These are phyloP conservation scores for Cardiosporidium cionae DNA, from an alignment of 169 alveolate species.

Conservation along the genomic window DNA sequence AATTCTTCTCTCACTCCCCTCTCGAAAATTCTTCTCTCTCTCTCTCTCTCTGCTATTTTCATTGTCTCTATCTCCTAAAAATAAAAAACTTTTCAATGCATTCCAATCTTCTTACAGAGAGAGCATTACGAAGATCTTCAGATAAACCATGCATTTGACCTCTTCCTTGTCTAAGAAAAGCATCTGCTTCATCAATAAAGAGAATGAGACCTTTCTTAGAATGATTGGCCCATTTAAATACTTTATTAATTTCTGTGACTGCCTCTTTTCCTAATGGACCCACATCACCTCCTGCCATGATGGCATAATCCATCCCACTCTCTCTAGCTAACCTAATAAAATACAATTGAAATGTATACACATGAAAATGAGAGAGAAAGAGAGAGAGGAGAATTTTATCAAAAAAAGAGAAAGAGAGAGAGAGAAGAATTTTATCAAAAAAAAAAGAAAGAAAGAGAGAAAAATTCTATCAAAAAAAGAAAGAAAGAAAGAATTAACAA, in stretches of 20 bases:
- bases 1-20: too few relatives aligned
- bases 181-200: constrained; percentile 98
- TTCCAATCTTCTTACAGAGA: constrained; percentile 27
- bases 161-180: constrained; percentile 71
- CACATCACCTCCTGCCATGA: constrained; percentile 93
- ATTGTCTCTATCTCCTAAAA: too few relatives aligned
- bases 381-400: not conserved
- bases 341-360: not conserved
- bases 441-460: not conserved
- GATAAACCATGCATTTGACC: constrained; percentile 54
- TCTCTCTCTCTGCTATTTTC: too few relatives aligned
- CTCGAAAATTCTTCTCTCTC: too few relatives aligned
- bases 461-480: not conserved
- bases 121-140: constrained; percentile 83
- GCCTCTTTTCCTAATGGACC: constrained; percentile 92
- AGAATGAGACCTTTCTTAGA: constrained; percentile 80
- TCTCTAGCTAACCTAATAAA: constrained; percentile 42
- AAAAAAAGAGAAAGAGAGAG: not conserved
- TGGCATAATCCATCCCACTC: constrained; percentile 88
- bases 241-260: constrained; percentile 84
- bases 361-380: not conserved
- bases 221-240: constrained; percentile 89
- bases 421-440: not conserved
- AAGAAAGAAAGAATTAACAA: not conserved
- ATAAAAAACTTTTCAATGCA: not conserved